A percentile compares a stretch with the other conserved stretches of the same genome.
Evolutionary conservation across 1,139 yeast genomes (phyloP).

Genomic region (Protomyces gravidus): DNA sequence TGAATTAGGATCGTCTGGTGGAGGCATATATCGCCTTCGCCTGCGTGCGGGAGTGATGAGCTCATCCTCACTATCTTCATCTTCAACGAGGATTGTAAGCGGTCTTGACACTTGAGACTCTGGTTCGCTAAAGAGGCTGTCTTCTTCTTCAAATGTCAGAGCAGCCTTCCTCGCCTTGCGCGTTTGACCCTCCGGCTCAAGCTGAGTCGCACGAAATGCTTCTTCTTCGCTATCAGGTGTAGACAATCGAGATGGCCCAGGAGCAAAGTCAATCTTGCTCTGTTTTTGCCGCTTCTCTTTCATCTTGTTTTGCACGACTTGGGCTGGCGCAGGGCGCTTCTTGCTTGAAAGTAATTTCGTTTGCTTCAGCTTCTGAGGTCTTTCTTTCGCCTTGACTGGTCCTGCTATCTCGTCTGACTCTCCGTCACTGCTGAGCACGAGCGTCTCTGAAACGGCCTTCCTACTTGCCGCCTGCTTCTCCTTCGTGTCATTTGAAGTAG

Average conservation of each 20-base stretch:
- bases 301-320: neutral
- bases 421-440: neutral
- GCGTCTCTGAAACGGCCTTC: too few relatives aligned
- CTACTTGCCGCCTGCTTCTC: neutral
- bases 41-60: constrained; percentile 15
- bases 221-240: constrained; percentile 19
- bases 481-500: neutral
- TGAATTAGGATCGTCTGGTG: neutral
- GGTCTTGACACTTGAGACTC: neutral
- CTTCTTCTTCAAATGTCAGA: neutral
- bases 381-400: neutral
- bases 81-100: neutral
- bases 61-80: constrained; percentile 23
- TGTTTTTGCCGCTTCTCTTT: constrained; percentile 4
- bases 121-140: neutral
- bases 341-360: neutral
- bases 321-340: neutral
- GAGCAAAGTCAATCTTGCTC: neutral
- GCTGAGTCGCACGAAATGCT: constrained; percentile 12
- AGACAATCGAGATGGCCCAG: neutral
- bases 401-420: neutral
- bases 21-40: constrained; percentile 16
- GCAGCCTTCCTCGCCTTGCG: neutral
- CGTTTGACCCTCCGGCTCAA: neutral
- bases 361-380: neutral